Evolutionary conservation across 2,329 filamentous ascomycete genomes (phyloP).

Genomic region (Paramyrothecium roridum): DNA sequence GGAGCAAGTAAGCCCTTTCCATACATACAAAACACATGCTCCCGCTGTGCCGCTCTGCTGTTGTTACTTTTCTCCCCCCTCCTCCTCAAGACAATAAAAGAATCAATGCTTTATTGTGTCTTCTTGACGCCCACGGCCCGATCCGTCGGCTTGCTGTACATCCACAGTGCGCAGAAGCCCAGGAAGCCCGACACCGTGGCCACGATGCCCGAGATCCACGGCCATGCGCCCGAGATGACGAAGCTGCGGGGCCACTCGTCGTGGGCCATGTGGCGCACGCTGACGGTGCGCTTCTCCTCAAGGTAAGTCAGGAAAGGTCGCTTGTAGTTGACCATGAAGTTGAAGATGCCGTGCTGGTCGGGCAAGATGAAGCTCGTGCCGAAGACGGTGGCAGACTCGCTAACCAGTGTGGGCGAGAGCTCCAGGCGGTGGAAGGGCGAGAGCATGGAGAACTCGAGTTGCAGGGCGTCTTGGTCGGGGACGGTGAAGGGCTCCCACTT

Average conservation of each 20-base stretch:
- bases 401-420: conserved; percentile 56
- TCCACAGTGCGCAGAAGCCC: conserved; percentile 81
- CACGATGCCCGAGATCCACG: conserved; percentile 87
- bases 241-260: conserved; percentile 93
- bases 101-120: conserved; percentile 34
- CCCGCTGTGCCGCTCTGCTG: conserved; percentile 7
- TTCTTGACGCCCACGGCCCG: conserved; percentile 37
- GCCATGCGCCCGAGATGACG: conserved; percentile 86
- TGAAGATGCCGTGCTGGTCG: conserved; percentile 98
- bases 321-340: conserved; percentile 97
- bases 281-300: conserved; percentile 93
- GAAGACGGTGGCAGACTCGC: conserved; percentile 70
- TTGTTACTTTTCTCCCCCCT: conserved; percentile 5
- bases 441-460: conserved; percentile 98
- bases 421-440: conserved; percentile 92
- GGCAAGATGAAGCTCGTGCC: conserved; percentile 75
- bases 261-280: conserved; percentile 93
- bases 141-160: conserved; percentile 60
- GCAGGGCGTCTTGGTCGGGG: conserved; percentile 68
- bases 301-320: conserved; percentile 84
- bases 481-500: conserved; percentile 72
- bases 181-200: conserved; percentile 83
- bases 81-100: neutral
- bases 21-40: neutral
- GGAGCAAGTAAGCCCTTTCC: neutral